Base-by-base conservation (phyloP, 257 asterid genomes). In the Ilex asprella region DNA sequence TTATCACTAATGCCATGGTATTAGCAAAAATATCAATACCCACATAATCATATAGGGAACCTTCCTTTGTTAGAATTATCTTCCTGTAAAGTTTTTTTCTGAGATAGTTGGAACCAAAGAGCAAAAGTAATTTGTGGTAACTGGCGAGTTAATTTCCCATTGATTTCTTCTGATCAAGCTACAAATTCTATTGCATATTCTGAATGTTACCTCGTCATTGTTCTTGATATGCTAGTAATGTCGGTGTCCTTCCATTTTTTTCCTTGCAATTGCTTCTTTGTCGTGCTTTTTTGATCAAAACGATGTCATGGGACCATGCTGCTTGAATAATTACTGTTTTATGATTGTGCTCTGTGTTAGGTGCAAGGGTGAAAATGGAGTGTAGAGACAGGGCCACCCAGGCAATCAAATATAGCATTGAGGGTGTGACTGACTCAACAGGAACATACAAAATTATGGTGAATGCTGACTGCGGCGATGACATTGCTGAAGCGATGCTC, bases 381-480 rank as follows among this genome's bases (percentile, higher is more conserved):
- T 91, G 98, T 91, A 81, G 70, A 15, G n/a, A 27, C 55, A 72
- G 86, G 55, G 46, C 21, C n/a, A 56, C 57, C 16, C 16, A 59
- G 5, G 59, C 16, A 16, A 14, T 71, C 12, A 82, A 89, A 12
- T 80, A 70, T 82, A 46, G 52, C 2, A 51, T 62, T 13, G 63
- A 56, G 16, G 81, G 76, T 3, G 76, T 66, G 56, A 81, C 95
- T 0, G 73, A 72, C 56, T 70, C 86, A 0, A 16, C 67, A 0
- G 96, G 96, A 14, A 59, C 71, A 3, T 91, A 88, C 82, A 61
- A 61, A 47, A 70, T 88, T 49, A 21, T 67, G 5, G 90, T 91
- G 29, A 16, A 72, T 5, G 62, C 68, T n/a, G 96, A 88, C 62
- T 70, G 75, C 39, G 89, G 86, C 1, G 92, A 88, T 0, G 95